Conservation (phyloP, 805 yeast genomes). For the Yarrowia phangngaensis region DNA sequence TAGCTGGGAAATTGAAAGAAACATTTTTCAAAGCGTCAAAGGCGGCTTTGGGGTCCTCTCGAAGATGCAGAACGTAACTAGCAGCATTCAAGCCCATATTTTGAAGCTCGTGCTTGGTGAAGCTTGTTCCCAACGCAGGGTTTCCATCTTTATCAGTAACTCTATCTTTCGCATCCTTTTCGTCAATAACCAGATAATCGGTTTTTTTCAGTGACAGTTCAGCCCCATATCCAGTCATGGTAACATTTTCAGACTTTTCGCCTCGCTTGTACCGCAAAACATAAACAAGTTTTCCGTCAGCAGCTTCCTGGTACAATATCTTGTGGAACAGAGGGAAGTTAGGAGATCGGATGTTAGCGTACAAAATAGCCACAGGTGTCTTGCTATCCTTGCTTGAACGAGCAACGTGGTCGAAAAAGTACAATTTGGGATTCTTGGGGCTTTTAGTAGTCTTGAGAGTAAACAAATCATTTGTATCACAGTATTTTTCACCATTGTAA, state of each 20-base stretch:
- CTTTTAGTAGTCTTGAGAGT: conserved; percentile 63
- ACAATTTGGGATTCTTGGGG: conserved; percentile 33
- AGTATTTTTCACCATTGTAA: conserved; percentile 53
- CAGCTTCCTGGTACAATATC: conserved; percentile 57
- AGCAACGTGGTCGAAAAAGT: conserved; percentile 56
- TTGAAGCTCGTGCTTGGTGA: conserved; percentile 31
- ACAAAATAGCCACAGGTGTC: conserved; percentile 59
- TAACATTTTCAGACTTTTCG: conserved; percentile 35
- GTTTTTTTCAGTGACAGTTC: conserved; percentile 61
- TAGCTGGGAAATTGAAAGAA: conserved; percentile 55
- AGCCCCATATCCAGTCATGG: conserved; percentile 58
- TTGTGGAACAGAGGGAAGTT: conserved; percentile 56
- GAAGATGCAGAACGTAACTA: conserved; percentile 37
- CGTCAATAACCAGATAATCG: conserved; percentile 64
- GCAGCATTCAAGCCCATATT: conserved; percentile 38
- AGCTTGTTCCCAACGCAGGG: not conserved
- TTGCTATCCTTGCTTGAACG: conserved; percentile 42
- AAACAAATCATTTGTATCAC: conserved; percentile 68
- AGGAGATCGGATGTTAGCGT: conserved; percentile 57
- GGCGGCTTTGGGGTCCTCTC: conserved; percentile 35
- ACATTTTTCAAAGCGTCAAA: conserved; percentile 43
- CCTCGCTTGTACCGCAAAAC: conserved; percentile 62
- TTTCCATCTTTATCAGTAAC: conserved; percentile 13
- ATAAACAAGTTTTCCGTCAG: conserved; percentile 62
- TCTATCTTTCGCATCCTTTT: conserved; percentile 42